Evolutionary conservation across 495 filamentous ascomycete genomes (phyloP).

Genomic region (Lineolata rhizophorae): DNA sequence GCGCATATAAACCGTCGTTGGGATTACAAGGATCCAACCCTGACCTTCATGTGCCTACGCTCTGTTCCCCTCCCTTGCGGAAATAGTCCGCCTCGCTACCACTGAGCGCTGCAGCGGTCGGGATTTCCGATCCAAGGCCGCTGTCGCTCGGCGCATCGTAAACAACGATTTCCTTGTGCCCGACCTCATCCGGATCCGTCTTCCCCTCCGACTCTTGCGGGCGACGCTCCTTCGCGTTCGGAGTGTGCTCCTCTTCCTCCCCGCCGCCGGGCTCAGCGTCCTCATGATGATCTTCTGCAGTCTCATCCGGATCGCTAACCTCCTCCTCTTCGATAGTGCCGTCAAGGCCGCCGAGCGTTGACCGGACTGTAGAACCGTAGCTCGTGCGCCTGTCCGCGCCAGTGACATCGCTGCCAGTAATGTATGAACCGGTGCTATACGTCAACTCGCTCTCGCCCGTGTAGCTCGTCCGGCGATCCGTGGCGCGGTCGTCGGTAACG

Average conservation of each 20-base stretch:
- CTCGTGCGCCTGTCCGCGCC: constrained; percentile 27
- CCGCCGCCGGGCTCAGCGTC: no score
- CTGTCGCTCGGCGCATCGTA: constrained; percentile 15
- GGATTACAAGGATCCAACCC: no score
- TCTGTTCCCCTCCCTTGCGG: no score
- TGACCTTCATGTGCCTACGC: no score
- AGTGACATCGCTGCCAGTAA: constrained; percentile 23
- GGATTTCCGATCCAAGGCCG: constrained; percentile 18
- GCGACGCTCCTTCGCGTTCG: not conserved
- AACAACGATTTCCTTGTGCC: constrained; percentile 9
- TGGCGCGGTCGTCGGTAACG: constrained; percentile 17
- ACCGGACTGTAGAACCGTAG: constrained; percentile 24
- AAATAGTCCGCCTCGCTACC: constrained; percentile 12
- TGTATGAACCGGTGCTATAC: constrained; percentile 25
- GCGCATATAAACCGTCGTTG: no score
- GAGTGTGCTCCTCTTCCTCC: constrained; percentile 1
- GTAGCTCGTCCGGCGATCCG: constrained; percentile 32
- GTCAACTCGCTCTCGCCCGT: constrained; percentile 24
- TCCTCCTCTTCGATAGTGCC: constrained; percentile 7
- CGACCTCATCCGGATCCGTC: constrained; percentile 4
- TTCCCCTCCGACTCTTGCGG: not conserved
- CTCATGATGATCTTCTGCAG: constrained; percentile 3
- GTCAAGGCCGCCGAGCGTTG: constrained; percentile 13
- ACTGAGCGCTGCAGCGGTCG: constrained; percentile 11
- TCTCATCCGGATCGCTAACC: constrained; percentile 1